A percentile compares a stretch with the other conserved stretches of the same genome.
phyloP scores from a whole-genome alignment of 331 rosid genomes.

The Spiraea crenata region DNA sequence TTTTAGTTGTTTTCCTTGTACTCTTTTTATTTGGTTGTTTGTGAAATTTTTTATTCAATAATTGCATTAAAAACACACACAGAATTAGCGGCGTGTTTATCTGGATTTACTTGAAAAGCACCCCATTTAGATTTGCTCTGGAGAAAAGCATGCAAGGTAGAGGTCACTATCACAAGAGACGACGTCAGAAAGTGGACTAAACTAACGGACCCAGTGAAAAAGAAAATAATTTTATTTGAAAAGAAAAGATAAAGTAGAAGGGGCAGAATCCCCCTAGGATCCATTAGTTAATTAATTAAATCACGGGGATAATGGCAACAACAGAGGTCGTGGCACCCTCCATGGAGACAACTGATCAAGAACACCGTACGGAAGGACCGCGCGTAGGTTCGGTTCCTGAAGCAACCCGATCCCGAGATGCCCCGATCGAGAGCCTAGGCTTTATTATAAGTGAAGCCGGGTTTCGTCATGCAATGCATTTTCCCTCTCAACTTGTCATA shows the following conservation, averaged over 20 bases:
- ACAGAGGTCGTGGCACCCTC: slow-evolving; percentile 51
- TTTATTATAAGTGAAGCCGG: no score
- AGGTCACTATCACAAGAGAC: background rate
- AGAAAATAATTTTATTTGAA: background rate
- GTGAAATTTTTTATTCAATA: no score
- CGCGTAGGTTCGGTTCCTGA: slow-evolving; percentile 13
- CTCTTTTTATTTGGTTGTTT: no score
- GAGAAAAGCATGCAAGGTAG: background rate
- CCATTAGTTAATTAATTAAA: background rate
- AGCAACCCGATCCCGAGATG: slow-evolving; percentile 18
- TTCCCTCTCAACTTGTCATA: no score
- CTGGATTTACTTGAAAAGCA: no score
- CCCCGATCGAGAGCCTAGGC: slow-evolving; percentile 18
- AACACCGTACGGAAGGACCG: slow-evolving; percentile 12
- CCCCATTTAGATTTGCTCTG: background rate
- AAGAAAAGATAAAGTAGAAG: background rate
- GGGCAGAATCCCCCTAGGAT: no score
- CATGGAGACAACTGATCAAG: slow-evolving; percentile 35
- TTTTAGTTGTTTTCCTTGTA: no score
- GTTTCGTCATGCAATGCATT: no score
- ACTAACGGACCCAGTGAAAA: background rate
- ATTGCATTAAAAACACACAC: no score
- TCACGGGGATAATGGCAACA: slow-evolving; percentile 51
- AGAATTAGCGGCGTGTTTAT: no score
- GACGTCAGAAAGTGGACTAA: background rate